Evolutionary conservation across 225 moss, liverwort and hornwort species (phyloP).

Genomic region (Pseudoscleropodium purum): DNA sequence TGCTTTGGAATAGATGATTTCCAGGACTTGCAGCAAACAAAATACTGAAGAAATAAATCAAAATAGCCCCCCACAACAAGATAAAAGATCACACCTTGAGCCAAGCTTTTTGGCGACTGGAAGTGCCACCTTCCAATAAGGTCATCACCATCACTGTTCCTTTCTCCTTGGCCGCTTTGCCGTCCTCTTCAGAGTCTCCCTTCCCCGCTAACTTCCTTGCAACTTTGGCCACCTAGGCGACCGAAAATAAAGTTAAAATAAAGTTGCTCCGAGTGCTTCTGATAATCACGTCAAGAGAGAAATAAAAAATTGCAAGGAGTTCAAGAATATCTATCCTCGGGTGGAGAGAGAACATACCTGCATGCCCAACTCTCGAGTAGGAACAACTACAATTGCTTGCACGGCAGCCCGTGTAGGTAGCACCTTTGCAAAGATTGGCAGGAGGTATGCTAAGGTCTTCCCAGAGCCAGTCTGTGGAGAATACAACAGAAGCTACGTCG

Average conservation of each 20-base stretch:
- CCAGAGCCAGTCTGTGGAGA: slow-evolving; percentile 83
- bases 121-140: slow-evolving; percentile 83
- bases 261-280: not conserved
- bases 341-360: slow-evolving; percentile 39
- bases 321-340: not conserved
- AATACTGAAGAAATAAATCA: not conserved
- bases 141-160: slow-evolving; percentile 82
- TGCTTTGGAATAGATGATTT: not conserved
- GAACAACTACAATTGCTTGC: slow-evolving; percentile 89
- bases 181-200: slow-evolving; percentile 35
- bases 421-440: slow-evolving; percentile 81
- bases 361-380: slow-evolving; percentile 97
- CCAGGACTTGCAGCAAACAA: not conserved
- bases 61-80: not conserved
- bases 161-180: slow-evolving; percentile 28
- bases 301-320: not conserved
- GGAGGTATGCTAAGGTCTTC: slow-evolving; percentile 88
- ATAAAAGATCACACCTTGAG: slow-evolving; percentile 55
- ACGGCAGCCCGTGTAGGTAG: slow-evolving; percentile 66
- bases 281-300: not conserved
- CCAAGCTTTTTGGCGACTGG: slow-evolving; percentile 94
- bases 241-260: not conserved
- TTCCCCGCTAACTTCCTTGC: slow-evolving; percentile 75
- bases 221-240: slow-evolving; percentile 72
- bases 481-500: not conserved